These are phyloP conservation scores for Ballota nigra DNA, from an alignment of 257 asterid species.

Conservation along the genomic window DNA sequence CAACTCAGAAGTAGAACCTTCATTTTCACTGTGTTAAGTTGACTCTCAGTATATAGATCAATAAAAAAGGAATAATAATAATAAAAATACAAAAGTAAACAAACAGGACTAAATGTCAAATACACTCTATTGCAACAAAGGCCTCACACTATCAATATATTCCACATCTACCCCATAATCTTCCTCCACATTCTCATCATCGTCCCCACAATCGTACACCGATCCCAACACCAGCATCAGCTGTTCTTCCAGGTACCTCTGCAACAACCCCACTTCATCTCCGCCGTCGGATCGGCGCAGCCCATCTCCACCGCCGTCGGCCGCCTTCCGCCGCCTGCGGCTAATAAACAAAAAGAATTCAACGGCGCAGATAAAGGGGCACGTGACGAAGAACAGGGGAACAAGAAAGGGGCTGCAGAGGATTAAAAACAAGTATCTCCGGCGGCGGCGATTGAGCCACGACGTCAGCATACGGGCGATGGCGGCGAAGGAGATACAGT, in stretches of 20 bases:
- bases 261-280: slow-evolving; percentile 37
- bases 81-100: background rate
- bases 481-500: slow-evolving; percentile 31
- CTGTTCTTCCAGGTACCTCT: slow-evolving; percentile 57
- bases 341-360: slow-evolving; percentile 30
- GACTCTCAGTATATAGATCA: slow-evolving; percentile 18
- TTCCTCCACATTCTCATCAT: slow-evolving; percentile 22
- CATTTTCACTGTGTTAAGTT: slow-evolving; percentile 4
- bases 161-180: slow-evolving; percentile 38
- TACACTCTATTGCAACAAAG: slow-evolving; percentile 31
- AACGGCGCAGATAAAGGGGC: slow-evolving; percentile 38
- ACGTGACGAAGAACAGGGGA: slow-evolving; percentile 38
- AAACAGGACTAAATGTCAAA: slow-evolving; percentile 4
- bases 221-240: slow-evolving; percentile 34
- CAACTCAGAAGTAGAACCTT: background rate
- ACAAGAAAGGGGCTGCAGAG: slow-evolving; percentile 47
- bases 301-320: slow-evolving; percentile 2
- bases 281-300: slow-evolving; percentile 1
- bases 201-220: slow-evolving; percentile 32
- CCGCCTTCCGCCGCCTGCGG: slow-evolving; percentile 28
- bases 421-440: slow-evolving; percentile 40
- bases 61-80: background rate
- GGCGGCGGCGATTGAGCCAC: slow-evolving; percentile 42
- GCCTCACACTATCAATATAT: slow-evolving; percentile 42
- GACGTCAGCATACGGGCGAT: slow-evolving; percentile 31